Evolutionary conservation across 331 rosid species (phyloP).

Genomic region (Saraca asoca): DNA sequence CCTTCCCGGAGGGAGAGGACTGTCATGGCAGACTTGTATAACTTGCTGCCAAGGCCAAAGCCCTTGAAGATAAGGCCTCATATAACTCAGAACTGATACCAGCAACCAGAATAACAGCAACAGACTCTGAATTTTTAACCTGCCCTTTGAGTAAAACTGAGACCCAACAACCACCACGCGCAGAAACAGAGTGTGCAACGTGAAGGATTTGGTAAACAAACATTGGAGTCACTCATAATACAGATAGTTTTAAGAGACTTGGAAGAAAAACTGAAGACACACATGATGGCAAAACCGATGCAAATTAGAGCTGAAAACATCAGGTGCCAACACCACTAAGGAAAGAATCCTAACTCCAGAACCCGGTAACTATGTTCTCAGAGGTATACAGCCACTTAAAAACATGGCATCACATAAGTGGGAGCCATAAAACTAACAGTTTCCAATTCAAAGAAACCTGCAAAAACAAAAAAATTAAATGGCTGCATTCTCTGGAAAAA

Average conservation of each 20-base stretch:
- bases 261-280: no score
- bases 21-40: conserved; percentile 71
- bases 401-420: conserved; percentile 36
- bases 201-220: conserved; percentile 51
- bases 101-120: conserved; percentile 41
- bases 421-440: conserved; percentile 71
- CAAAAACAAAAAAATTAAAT: conserved; percentile 47
- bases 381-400: conserved; percentile 54
- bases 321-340: conserved; percentile 54
- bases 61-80: conserved; percentile 63
- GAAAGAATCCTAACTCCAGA: conserved; percentile 56
- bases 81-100: conserved; percentile 46
- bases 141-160: conserved; percentile 59
- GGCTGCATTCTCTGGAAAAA: conserved; percentile 77
- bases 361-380: conserved; percentile 56
- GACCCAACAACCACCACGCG: conserved; percentile 60
- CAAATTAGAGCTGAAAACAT: conserved; percentile 50
- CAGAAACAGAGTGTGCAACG: conserved; percentile 40
- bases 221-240: conserved; percentile 42
- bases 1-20: conserved; percentile 41
- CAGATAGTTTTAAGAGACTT: background rate
- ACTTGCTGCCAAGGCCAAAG: conserved; percentile 78
- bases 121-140: conserved; percentile 41
- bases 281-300: conserved; percentile 44
- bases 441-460: conserved; percentile 66